Evolutionary conservation across 345 rosid genomes (phyloP).

Genomic region (Populus alba): DNA sequence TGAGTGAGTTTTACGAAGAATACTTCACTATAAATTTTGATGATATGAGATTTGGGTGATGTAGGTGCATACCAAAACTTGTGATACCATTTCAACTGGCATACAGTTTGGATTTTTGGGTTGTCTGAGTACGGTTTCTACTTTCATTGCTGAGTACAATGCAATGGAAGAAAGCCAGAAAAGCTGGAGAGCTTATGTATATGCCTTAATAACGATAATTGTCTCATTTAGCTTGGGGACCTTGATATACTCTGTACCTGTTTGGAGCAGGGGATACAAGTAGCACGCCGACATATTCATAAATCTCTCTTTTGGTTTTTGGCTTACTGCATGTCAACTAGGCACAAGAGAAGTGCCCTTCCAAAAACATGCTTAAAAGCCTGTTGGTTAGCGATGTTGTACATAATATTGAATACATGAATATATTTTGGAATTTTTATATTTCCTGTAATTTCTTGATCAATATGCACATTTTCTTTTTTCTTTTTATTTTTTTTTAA

Average conservation of each 20-base stretch:
- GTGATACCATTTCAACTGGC: constrained; percentile 48
- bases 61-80: constrained; percentile 54
- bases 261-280: constrained; percentile 43
- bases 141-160: constrained; percentile 83
- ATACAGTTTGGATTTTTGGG: constrained; percentile 81
- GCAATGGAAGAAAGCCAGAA: constrained; percentile 69
- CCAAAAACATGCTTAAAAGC: background rate
- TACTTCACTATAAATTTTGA: background rate
- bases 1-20: background rate
- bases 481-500: no score
- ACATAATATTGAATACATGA: no score
- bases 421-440: no score
- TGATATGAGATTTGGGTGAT: background rate
- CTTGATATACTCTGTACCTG: constrained; percentile 55
- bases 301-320: background rate
- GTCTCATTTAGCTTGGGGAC: constrained; percentile 53
- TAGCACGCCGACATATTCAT: background rate
- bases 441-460: background rate
- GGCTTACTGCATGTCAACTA: background rate
- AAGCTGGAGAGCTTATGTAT: constrained; percentile 76
- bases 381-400: background rate
- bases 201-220: constrained; percentile 44
- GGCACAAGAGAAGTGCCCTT: background rate
- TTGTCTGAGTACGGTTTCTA: constrained; percentile 84
- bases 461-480: no score